Conservation (phyloP, 164 flowering plant genomes). For the Kingdonia uniflora region DNA sequence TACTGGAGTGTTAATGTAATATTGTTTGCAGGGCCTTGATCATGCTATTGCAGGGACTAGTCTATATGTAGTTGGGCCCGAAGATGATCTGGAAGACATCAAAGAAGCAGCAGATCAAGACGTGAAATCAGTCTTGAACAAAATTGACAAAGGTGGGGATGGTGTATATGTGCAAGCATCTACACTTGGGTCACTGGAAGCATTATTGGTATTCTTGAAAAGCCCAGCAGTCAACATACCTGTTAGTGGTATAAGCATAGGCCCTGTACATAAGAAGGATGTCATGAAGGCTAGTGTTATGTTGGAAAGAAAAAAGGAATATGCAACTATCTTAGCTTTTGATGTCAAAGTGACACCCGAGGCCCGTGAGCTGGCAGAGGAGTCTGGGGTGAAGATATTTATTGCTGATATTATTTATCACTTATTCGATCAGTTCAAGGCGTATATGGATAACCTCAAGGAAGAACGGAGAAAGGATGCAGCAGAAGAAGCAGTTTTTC, state of each 20-base stretch:
- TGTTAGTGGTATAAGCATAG: slow-evolving; percentile 89
- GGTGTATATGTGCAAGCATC: slow-evolving; percentile 98
- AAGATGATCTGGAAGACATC: slow-evolving; percentile 74
- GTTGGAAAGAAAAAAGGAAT: slow-evolving; percentile 98
- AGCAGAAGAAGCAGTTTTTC: slow-evolving; percentile 95
- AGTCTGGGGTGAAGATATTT: slow-evolving; percentile 80
- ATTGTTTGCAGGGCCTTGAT: slow-evolving; percentile 69
- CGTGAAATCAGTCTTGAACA: slow-evolving; percentile 74
- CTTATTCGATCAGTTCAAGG: slow-evolving; percentile 91
- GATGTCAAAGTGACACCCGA: slow-evolving; percentile 97
- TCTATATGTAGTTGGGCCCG: slow-evolving; percentile 77
- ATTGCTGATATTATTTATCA: slow-evolving; percentile 95
- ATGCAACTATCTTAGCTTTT: slow-evolving; percentile 86
- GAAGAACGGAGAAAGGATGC: slow-evolving; percentile 93
- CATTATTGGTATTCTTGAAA: slow-evolving; percentile 88
- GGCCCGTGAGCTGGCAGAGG: slow-evolving; percentile 93
- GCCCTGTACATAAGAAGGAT: slow-evolving; percentile 96
- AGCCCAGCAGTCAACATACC: slow-evolving; percentile 79
- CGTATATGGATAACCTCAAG: slow-evolving; percentile 79
- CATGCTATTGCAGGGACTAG: slow-evolving; percentile 96
- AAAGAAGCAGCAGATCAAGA: slow-evolving; percentile 76
- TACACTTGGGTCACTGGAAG: slow-evolving; percentile 96
- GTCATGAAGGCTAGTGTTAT: slow-evolving; percentile 94
- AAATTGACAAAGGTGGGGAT: slow-evolving; percentile 90
- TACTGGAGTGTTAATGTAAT: no score